These are phyloP conservation scores for Vitis hybrid DNA, from an alignment of 177 flowering plant genomes.

Conservation along the genomic window DNA sequence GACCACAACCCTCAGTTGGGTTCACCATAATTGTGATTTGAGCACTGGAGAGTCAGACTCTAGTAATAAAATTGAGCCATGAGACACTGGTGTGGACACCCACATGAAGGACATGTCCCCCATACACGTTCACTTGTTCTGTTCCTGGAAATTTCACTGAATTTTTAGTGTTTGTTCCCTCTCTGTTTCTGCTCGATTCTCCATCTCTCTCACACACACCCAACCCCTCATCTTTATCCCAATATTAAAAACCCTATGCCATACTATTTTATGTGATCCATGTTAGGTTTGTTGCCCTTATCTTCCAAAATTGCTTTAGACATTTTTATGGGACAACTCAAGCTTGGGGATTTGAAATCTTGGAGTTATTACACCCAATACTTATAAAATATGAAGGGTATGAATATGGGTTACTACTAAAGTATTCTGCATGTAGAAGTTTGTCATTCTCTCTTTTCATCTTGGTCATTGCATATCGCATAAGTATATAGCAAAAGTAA, in stretches of 20 bases:
- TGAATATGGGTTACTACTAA: not conserved
- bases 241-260: not conserved
- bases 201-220: conserved; percentile 1
- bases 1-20: no score
- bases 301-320: conserved; percentile 6
- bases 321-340: conserved; percentile 26
- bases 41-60: not conserved
- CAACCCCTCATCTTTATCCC: not conserved
- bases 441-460: no score
- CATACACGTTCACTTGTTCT: conserved; percentile 10
- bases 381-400: no score
- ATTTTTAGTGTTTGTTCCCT: conserved; percentile 29
- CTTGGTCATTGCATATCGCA: no score
- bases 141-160: conserved; percentile 9
- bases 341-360: conserved; percentile 23
- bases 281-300: conserved; percentile 5
- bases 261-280: conserved; percentile 7
- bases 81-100: conserved; percentile 7
- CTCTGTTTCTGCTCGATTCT: conserved; percentile 14
- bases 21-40: not conserved
- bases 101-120: conserved; percentile 24
- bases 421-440: not conserved
- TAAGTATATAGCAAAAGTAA: no score
- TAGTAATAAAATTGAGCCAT: conserved; percentile 1
- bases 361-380: not conserved